Evolutionary conservation across 2,329 filamentous ascomycete species (phyloP).

Genomic region (Sarocladiaceae sp.): DNA sequence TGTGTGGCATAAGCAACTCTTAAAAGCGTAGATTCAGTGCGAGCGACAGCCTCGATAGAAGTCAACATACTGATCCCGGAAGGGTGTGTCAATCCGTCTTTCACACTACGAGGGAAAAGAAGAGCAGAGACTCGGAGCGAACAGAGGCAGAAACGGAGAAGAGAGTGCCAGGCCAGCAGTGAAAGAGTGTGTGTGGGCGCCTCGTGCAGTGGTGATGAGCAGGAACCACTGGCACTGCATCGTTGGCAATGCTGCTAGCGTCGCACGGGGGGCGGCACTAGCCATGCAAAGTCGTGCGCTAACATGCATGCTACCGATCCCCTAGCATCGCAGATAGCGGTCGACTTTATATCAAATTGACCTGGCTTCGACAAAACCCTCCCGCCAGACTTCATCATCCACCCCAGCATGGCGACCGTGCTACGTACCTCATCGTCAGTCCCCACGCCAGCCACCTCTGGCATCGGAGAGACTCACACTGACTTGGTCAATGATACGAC

Average conservation of each 20-base stretch:
- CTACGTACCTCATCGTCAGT: neutral
- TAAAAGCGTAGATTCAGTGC: too few species aligned
- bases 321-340: neutral
- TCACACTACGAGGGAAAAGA: neutral
- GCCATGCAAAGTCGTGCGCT: conserved; percentile 17
- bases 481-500: neutral
- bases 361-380: neutral
- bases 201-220: conserved; percentile 5
- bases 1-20: too few species aligned
- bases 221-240: conserved; percentile 7
- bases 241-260: conserved; percentile 26
- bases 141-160: neutral
- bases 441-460: neutral
- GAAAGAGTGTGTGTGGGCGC: conserved; percentile 4
- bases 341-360: conserved; percentile 1
- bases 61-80: neutral
- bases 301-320: neutral
- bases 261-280: conserved; percentile 32
- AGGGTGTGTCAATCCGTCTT: neutral
- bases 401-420: neutral
- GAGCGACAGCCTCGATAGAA: too few species aligned
- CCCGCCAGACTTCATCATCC: conserved; percentile 1
- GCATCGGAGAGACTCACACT: neutral
- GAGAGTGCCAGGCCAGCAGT: neutral
- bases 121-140: neutral